Conservation (phyloP, 164 flowering plant genomes). For the Akebia trifoliata region DNA sequence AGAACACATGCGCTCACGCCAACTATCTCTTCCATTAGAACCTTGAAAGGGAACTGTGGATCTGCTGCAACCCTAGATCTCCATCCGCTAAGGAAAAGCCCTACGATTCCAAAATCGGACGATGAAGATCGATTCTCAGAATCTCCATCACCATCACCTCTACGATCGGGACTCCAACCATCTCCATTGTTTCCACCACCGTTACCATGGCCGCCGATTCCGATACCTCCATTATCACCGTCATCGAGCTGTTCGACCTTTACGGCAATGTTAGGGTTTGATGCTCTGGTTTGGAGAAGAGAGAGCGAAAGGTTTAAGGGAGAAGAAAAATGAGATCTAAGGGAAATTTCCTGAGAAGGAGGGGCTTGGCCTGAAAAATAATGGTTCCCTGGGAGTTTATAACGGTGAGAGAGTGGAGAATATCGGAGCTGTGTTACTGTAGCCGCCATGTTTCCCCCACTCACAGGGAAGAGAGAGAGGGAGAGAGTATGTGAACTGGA, state of each 20-base stretch:
- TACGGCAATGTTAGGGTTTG: constrained; percentile 2
- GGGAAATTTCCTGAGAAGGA: not conserved
- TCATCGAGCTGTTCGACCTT: constrained; percentile 12
- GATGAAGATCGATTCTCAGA: constrained; percentile 21
- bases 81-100: constrained; percentile 72
- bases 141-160: constrained; percentile 17
- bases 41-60: constrained; percentile 96
- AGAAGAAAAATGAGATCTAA: constrained; percentile 7
- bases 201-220: constrained; percentile 6
- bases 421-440: too few relatives aligned
- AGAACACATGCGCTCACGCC: constrained; percentile 75
- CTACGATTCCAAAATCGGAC: constrained; percentile 46
- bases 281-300: constrained; percentile 8
- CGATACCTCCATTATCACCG: not conserved
- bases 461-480: too few relatives aligned
- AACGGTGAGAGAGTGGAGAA: constrained; percentile 15
- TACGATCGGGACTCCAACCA: constrained; percentile 11
- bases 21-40: constrained; percentile 87
- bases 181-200: constrained; percentile 16
- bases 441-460: too few relatives aligned
- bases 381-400: not conserved
- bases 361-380: not conserved
- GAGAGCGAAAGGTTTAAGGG: constrained; percentile 9
- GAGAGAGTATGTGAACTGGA: too few relatives aligned
- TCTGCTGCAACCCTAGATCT: constrained; percentile 83